phyloP scores from a whole-genome alignment of 2,329 filamentous ascomycete species.

The Colletotrichum sp. region DNA sequence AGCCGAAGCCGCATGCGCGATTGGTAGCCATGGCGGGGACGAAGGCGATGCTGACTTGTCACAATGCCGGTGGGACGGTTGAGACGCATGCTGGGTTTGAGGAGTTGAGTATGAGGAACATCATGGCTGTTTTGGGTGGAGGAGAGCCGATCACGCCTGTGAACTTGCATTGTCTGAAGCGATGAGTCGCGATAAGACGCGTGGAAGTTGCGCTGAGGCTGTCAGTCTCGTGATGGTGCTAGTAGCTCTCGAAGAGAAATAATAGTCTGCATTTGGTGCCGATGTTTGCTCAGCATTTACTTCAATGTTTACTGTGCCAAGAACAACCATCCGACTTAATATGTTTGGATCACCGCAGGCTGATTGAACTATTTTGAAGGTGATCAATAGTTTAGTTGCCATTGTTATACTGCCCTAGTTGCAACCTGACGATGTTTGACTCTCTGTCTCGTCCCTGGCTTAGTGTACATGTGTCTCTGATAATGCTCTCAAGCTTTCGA shows the following conservation, averaged over 20 bases:
- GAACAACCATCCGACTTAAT: too few species aligned
- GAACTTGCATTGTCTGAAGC: constrained; percentile 59
- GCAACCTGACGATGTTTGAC: neutral
- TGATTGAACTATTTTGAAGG: too few species aligned
- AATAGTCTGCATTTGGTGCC: too few species aligned
- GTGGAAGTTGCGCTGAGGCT: neutral
- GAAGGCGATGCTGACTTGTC: constrained; percentile 65
- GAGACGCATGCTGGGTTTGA: constrained; percentile 72
- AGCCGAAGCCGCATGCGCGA: constrained; percentile 57
- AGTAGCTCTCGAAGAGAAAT: too few species aligned
- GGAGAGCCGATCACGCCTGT: constrained; percentile 63
- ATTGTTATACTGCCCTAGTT: too few species aligned
- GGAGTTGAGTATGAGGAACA: constrained; percentile 69
- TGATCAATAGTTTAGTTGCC: too few species aligned
- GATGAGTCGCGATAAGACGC: neutral
- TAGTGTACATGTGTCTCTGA: neutral
- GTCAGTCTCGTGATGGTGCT: neutral
- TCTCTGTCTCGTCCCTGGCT: rapidly evolving
- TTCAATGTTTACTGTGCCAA: too few species aligned
- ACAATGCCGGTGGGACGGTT: constrained; percentile 70
- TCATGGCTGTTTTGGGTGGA: constrained; percentile 61
- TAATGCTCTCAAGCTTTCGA: neutral
- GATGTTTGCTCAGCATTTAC: too few species aligned
- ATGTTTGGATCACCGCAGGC: too few species aligned
- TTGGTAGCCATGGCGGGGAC: constrained; percentile 43